A percentile compares a stretch with the other conserved stretches of the same genome.
These are phyloP conservation scores for Apophysomyces ossiformis DNA, from an alignment of 371 early-diverging fungal genomes.

Conservation along the genomic window DNA sequence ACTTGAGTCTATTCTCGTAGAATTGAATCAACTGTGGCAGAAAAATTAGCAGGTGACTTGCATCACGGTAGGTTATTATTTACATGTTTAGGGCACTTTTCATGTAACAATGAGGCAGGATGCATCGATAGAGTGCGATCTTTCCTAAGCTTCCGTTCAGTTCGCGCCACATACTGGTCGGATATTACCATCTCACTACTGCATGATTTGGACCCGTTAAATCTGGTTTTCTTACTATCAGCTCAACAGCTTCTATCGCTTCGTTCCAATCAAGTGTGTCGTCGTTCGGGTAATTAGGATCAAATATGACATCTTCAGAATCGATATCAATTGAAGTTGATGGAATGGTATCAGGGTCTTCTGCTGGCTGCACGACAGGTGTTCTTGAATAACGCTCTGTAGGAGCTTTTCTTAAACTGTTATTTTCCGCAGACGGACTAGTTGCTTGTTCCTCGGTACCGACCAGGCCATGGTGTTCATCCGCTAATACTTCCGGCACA, in stretches of 20 bases:
- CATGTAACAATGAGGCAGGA: neutral
- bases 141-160: neutral
- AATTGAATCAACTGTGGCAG: neutral
- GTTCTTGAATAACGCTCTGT: neutral
- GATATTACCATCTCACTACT: neutral
- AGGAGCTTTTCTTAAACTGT: no score
- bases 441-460: no score
- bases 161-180: neutral
- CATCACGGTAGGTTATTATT: neutral
- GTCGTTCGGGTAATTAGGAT: neutral
- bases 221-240: neutral
- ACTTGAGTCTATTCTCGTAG: neutral
- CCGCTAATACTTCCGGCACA: no score
- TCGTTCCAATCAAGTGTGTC: neutral
- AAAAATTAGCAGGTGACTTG: neutral
- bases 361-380: neutral
- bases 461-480: no score
- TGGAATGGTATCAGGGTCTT: neutral
- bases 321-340: neutral
- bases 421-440: no score
- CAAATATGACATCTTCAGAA: neutral
- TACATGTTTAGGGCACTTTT: conserved; percentile 3
- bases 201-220: neutral
- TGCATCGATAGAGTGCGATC: conserved; percentile 1
- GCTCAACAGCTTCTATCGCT: neutral